Conservation (phyloP, 2,329 filamentous ascomycete genomes). For the Alternaria infectoria region DNA sequence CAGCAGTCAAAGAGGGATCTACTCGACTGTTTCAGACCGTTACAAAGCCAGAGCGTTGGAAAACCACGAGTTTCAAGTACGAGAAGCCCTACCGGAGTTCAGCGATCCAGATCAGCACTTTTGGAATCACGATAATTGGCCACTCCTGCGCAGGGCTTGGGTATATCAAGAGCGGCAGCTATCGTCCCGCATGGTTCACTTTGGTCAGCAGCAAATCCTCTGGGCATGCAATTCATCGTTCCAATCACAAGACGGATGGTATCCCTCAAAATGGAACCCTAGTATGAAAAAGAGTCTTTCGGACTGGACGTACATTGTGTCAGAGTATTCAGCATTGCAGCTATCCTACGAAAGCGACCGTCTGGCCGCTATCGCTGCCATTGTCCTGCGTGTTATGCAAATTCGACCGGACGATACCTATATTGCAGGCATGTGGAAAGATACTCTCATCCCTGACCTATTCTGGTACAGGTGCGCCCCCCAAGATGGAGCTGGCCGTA, state of each 20-base stretch:
- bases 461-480: no score
- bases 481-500: no score
- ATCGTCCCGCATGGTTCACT: neutral
- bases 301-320: neutral
- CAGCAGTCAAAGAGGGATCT: neutral
- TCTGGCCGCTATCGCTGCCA: neutral
- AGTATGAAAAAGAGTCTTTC: neutral
- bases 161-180: neutral
- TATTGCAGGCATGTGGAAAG: neutral
- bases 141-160: neutral
- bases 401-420: neutral
- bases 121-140: no score
- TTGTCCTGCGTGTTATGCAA: neutral
- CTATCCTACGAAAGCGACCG: neutral
- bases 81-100: neutral
- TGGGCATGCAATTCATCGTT: neutral
- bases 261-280: neutral
- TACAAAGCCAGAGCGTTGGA: neutral
- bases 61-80: neutral
- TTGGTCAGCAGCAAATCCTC: neutral
- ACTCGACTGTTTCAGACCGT: accelerated
- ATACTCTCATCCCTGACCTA: neutral
- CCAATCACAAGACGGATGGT: neutral
- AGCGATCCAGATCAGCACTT: no score
- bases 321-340: neutral